phyloP scores from a whole-genome alignment of 2,329 filamentous ascomycete genomes.

The Neonectria ditissima region DNA sequence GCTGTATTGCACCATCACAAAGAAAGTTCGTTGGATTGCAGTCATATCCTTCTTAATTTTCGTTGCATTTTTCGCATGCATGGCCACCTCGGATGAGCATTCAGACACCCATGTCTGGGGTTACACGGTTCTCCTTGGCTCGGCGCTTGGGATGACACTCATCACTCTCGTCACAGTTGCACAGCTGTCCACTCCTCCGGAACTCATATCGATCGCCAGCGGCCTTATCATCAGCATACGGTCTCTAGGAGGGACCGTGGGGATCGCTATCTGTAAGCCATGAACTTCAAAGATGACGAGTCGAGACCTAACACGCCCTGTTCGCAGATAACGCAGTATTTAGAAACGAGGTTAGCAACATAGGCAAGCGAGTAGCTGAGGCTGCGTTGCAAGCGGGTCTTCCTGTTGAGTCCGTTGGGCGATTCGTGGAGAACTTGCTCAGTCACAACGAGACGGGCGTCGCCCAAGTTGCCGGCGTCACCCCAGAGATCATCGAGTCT shows the following conservation, averaged over 20 bases:
- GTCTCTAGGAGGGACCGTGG: conserved; percentile 53
- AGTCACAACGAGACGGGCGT: conserved; percentile 24
- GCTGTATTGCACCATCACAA: conserved; percentile 46
- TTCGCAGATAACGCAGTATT: conserved; percentile 28
- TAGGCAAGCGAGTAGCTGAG: conserved; percentile 8
- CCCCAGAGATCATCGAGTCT: conserved; percentile 20
- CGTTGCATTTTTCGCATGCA: conserved; percentile 49
- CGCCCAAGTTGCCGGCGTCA: conserved; percentile 16
- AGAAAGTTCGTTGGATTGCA: conserved; percentile 43
- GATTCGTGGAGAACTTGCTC: conserved; percentile 24
- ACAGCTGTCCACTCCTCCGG: conserved; percentile 52
- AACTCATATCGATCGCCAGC: conserved; percentile 53
- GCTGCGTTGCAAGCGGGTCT: conserved; percentile 19
- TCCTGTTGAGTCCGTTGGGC: conserved; percentile 12
- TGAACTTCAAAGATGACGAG: neutral
- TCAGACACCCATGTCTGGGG: conserved; percentile 49
- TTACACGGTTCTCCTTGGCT: conserved; percentile 52
- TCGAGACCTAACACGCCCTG: neutral
- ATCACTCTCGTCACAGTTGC: conserved; percentile 52
- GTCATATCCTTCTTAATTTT: conserved; percentile 44
- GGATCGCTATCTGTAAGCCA: conserved; percentile 49
- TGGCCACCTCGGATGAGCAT: conserved; percentile 48
- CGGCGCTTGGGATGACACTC: conserved; percentile 51
- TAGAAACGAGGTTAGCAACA: conserved; percentile 10
- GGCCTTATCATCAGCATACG: conserved; percentile 54